Evolutionary conservation across 208 protist genomes (phyloP), one percentile per base, ranked within the genome.

Genomic region (Acanthamoeba culbertsoni): DNA sequence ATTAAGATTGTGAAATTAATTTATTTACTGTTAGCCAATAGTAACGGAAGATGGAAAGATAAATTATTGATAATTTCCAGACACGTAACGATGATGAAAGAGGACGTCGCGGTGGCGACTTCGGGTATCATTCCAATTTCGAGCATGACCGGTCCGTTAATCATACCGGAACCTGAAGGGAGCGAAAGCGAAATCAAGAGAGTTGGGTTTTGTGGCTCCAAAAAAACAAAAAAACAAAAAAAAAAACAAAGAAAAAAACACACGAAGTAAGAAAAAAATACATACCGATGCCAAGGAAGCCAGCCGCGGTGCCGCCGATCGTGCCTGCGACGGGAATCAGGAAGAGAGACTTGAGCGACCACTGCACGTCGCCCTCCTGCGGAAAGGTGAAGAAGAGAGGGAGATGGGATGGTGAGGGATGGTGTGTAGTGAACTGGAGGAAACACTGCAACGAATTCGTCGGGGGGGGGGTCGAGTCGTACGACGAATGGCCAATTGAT

Each of bases 61-160:
- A n/a, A n/a, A n/a, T n/a, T 77, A 12, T 91, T 91, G 31, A 73
- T 46, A 31, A 73, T 51, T 88, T 42, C 40, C 16, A 55, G 14
- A 31, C 33, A 63, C 53, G 35, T 95, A 95, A n/a, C 59, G 86
- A 97, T 97, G 75, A 97, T 93, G 88, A 96, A 96, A 93, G 82
- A 86, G 7, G 95, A 96, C 0, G 95, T 97, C 10, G 96, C 93
- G 14, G 89, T 89, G 35, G 86, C 48, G 28, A 96, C 94, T 28
- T 94, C 65, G 33, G 96, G 95, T 26, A 37, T 28, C 43, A 97
- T 73, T 62, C 95, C 95, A 79, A 97, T 96, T 68, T 97, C 94
- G 45, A 97, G 90, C 91, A 97, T 90, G 16, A 97, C 91, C 62
- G 96, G 96, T 59, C 95, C 95, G 53, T 95, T 97, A 71, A 97